Percentiles rank a stretch among this genome's conserved stretches.
These are phyloP conservation scores for apple (Malus domestica) DNA, from an alignment of 306 rosid genomes.

Conservation along the genomic window DNA sequence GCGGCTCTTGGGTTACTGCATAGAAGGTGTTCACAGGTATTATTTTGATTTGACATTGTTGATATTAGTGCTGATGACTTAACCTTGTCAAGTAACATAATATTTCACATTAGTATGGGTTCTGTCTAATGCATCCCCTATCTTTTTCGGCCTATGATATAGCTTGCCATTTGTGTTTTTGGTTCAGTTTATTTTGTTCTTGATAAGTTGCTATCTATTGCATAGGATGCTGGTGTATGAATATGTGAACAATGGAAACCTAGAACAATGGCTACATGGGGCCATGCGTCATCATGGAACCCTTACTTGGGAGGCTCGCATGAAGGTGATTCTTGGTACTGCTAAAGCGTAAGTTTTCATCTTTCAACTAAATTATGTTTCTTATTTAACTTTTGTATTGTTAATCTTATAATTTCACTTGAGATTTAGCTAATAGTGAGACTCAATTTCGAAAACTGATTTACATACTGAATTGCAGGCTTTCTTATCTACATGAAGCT, in stretches of 20 bases:
- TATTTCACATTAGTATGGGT: neutral
- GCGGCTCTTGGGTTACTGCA: conserved; percentile 81
- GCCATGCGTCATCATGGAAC: conserved; percentile 66
- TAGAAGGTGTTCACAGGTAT: conserved; percentile 93
- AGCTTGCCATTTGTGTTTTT: conserved; percentile 5
- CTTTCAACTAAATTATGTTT: conserved; percentile 11
- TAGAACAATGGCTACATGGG: conserved; percentile 95
- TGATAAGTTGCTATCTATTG: conserved; percentile 4
- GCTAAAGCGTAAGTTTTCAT: conserved; percentile 83
- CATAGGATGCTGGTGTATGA: conserved; percentile 89
- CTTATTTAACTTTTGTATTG: neutral
- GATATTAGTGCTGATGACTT: neutral
- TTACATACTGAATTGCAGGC: conserved; percentile 48
- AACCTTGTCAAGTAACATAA: neutral
- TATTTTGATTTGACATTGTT: conserved; percentile 1
- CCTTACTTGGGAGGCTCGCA: conserved; percentile 89
- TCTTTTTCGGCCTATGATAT: neutral
- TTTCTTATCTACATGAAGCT: conserved; percentile 90
- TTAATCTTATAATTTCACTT: neutral
- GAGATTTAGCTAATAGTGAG: neutral
- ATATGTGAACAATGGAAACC: conserved; percentile 92
- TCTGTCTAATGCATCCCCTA: neutral
- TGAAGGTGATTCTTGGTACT: conserved; percentile 81
- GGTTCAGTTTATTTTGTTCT: neutral
- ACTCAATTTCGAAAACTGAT: neutral